Percentiles rank a stretch among this genome's conserved stretches.
Conservation (phyloP, 2,329 filamentous ascomycete genomes). For the Gliomastix tumulicola region DNA sequence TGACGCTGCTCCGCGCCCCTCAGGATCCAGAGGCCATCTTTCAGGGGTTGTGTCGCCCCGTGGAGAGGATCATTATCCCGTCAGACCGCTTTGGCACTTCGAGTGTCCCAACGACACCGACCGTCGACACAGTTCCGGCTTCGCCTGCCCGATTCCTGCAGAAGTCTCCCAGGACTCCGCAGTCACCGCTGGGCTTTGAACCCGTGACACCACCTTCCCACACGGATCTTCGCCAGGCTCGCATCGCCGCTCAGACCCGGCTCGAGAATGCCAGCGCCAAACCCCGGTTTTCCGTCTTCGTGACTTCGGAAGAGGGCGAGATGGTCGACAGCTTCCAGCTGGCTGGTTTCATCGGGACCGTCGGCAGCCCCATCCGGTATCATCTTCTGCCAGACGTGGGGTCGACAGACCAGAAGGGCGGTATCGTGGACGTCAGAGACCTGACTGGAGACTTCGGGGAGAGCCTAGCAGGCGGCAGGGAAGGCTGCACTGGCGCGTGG, state of each 20-base stretch:
- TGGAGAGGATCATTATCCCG: slow-evolving; percentile 44
- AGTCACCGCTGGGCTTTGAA: slow-evolving; percentile 11
- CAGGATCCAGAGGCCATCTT: slow-evolving; percentile 64
- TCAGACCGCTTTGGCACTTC: slow-evolving; percentile 35
- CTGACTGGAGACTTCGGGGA: slow-evolving; percentile 42
- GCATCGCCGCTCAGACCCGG: slow-evolving; percentile 58
- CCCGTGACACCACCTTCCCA: slow-evolving; percentile 5
- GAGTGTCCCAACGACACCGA: slow-evolving; percentile 9
- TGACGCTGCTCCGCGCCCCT: slow-evolving; percentile 55
- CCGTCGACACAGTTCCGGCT: background rate
- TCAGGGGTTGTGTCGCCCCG: slow-evolving; percentile 61
- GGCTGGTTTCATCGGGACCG: slow-evolving; percentile 54
- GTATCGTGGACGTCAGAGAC: slow-evolving; percentile 45
- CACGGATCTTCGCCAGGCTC: slow-evolving; percentile 42
- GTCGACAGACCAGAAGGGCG: slow-evolving; percentile 47
- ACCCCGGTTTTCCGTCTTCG: slow-evolving; percentile 51
- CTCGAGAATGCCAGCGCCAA: slow-evolving; percentile 49
- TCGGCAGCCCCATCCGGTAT: slow-evolving; percentile 54
- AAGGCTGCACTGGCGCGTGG: slow-evolving; percentile 40
- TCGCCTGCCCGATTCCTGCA: slow-evolving; percentile 15
- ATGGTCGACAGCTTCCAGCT: slow-evolving; percentile 46
- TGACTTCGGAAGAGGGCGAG: slow-evolving; percentile 45
- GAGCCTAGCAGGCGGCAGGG: slow-evolving; percentile 22
- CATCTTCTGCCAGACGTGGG: slow-evolving; percentile 50
- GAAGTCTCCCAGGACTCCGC: slow-evolving; percentile 27